Conservation (phyloP, 2,329 filamentous ascomycete genomes). For the Chrysosporium keratinophilum region DNA sequence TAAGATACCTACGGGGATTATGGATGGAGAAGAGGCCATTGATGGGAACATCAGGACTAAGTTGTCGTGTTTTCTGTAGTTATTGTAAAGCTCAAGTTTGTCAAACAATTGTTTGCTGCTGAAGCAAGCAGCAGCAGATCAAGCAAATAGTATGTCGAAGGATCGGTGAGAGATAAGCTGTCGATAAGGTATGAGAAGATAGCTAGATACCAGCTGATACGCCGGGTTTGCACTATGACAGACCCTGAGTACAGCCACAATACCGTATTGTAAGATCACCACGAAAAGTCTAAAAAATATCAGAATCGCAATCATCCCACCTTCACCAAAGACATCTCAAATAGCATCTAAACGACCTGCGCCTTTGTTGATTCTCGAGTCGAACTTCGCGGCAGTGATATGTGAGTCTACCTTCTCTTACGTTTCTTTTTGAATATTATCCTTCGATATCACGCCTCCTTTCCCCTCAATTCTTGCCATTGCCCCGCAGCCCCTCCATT, state of each 20-base stretch:
- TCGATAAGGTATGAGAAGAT: too few species aligned
- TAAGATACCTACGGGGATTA: not conserved
- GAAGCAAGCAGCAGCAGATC: not conserved
- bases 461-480: not conserved
- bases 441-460: not conserved
- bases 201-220: not conserved
- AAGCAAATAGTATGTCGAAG: not conserved
- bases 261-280: not conserved
- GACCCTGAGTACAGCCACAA: not conserved
- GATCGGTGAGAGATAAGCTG: too few species aligned
- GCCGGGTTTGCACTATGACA: not conserved
- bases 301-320: not conserved
- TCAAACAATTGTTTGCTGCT: not conserved
- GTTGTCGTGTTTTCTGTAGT: not conserved
- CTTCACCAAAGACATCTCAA: not conserved
- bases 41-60: too few species aligned
- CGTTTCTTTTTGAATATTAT: not conserved
- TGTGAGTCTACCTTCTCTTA: constrained; percentile 1
- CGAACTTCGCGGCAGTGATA: not conserved
- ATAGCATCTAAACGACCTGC: not conserved
- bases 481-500: constrained; percentile 5
- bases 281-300: constrained; percentile 1
- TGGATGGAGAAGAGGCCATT: not conserved
- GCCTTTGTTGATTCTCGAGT: not conserved
- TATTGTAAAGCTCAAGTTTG: not conserved